Evolutionary conservation across 441 rosid genomes (phyloP), one percentile per base, ranked within the genome.

Genomic region (Cnidoscolus chayamansa): DNA sequence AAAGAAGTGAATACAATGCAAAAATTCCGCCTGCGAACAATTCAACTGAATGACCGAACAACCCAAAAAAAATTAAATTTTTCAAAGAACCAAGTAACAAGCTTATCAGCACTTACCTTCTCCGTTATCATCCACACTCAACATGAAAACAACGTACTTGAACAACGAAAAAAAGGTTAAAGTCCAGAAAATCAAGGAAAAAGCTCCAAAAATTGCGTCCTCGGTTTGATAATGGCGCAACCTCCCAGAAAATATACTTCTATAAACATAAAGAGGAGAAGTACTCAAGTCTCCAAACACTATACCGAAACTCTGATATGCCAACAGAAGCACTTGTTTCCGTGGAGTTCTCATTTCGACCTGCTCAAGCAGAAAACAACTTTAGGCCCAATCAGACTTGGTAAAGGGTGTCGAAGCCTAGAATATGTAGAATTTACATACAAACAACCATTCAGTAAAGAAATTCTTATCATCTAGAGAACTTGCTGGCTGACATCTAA

Each of bases 141-240:
- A 75, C 78, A 86, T 83, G 77, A 89, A 77, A 71, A 85, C 74
- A 63, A 65, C 86, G 80, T 92, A 89, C 83, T 92, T 94, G 76
- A 86, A 37, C 88, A 94, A 80, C 7, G 96, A 90, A 40, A 92
- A 80, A 60, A 94, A 72, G 1, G 97, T 89, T 51, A 92, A 79
- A 16, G 96, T 86, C 97, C 98, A 94, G 72, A 94, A 94, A 6
- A 89, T 83, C 84, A 92, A 77, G 48, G 97, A 94, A 72, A 88
- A 86, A 2, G 89, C 90, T 32, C 98, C 98, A 50, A 94, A 88
- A 57, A 87, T 73, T 0, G 83, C 80, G 65, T 92, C 97, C 80
- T 94, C 93, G 4, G 79, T 76, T 65, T 85, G 92, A 67, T 89
- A 82, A 76, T 76, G 72, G 17, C 47, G 77, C 81, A 88, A 70